Base-by-base conservation (phyloP, 192 early-diverging fungal species). In the Coemansia sp. region DNA sequence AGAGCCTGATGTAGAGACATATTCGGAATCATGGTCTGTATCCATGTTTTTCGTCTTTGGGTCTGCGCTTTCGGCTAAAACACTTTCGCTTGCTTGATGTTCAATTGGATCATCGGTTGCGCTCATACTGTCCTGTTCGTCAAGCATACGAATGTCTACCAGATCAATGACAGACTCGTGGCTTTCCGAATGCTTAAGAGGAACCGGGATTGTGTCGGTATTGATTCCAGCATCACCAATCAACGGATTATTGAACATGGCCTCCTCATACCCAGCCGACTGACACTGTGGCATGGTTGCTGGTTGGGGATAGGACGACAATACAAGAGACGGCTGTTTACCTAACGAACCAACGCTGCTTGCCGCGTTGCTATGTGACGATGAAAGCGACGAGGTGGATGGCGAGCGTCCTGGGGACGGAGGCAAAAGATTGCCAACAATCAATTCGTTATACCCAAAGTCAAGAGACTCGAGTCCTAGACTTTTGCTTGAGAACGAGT, bases 401-500 rank as follows among this genome's bases (percentile, higher is more conserved):
- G 53, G 25, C 7, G 67, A 61, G 19, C 40, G 22, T 7, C 55
- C 49, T 11, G 67, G 64, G 19, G 68, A 64, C n/a, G 72, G 55
- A 9, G 78, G 78, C 62, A 80, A 38, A 11, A 71, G 45, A 25
- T 22, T 53, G 12, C 56, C 48, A 6, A 70, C 72, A 22, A 69
- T 40, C 3, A 62, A 43, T 50, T 75, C 63, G 54, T 63, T 64
- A 54, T 80, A 80, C 19, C 67, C 72, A 67, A 80, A 80, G 40
- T 80, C 72, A 0, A 80, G 70, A 53, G 67, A 63, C 39, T 58
- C 49, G 5, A 80, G 67, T 8, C 78, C 78, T 4, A 80, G 64
- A 60, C 78, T 80, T 25, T 67, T 67, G 64, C 78, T 80, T 12
- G 78, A 80, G 38, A 65, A 80, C 7, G 69, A 61, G 14, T 63